Evolutionary conservation across 2,329 filamentous ascomycete species (phyloP), one percentile per base, ranked within the genome.

Genomic region (Alternaria ventricosa): DNA sequence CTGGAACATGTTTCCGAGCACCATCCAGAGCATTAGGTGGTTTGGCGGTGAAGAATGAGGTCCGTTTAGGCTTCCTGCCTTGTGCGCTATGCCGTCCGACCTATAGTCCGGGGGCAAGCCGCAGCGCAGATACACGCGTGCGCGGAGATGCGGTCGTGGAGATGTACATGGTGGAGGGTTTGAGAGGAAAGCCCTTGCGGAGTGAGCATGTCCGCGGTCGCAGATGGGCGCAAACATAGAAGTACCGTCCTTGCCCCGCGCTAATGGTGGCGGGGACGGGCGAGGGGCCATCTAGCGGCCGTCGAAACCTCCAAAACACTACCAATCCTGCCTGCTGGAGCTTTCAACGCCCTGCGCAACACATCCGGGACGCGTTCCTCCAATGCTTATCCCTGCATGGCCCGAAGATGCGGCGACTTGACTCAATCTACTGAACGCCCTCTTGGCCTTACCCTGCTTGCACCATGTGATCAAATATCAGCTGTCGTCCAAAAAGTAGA

Each of bases 1-100:
- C 47, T 50, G 28, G 50, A 53, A 44, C 47, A 55, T 55, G 49
- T 56, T 30, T 47, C 47, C 54, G 36, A 23, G 11, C 28, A 13
- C 28, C 30, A 46, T 44, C 13, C 53, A 36, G 47, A 25, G 44
- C 18, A 45, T 30, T 1, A 18, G 20, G 51, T 23, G 33, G 33
- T 55, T 43, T 55, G 23, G 54, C 60, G 70, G 70, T 72, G 68
- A 67, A 58, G 30, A 46, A 57, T 25, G 60, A 61, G 45, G 60
- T 65, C 51, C 59, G 25, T 51, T 63, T 64, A 68, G 65, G 66
- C 66, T 62, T 71, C 61, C 65, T 61, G 65, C 64, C 44, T 58
- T 13, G 50, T 46, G 22, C 57, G 68, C 62, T 67, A 70, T 61
- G 55, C 57, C 18, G 54, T 62, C 45, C 61, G 61, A 13, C 45